A percentile compares a stretch with the other conserved stretches of the same genome.
phyloP scores from a whole-genome alignment of 2,329 filamentous ascomycete genomes.

The Phaeoacremonium minimum region DNA sequence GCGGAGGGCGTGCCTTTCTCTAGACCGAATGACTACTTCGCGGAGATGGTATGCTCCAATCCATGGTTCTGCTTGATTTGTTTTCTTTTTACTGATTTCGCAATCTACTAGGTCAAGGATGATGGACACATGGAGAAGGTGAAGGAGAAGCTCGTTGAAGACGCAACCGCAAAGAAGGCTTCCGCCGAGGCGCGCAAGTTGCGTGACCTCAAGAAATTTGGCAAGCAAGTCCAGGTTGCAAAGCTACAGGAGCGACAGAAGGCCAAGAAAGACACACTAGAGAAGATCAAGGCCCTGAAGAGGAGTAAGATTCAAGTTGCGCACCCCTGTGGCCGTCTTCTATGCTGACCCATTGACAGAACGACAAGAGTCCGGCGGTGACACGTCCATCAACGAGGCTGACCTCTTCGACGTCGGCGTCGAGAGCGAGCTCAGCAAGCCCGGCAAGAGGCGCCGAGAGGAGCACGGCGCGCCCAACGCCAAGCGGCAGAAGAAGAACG shows the following conservation, averaged over 20 bases:
- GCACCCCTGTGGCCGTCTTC: slow-evolving; percentile 1
- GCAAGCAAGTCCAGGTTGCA: slow-evolving; percentile 94
- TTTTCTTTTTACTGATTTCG: too few species aligned
- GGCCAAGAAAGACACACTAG: slow-evolving; percentile 86
- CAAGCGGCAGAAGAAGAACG: slow-evolving; percentile 91
- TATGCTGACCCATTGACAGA: slow-evolving; percentile 49
- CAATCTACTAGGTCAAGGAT: too few species aligned
- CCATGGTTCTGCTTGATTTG: too few species aligned
- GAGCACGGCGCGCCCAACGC: slow-evolving; percentile 40
- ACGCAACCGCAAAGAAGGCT: slow-evolving; percentile 89
- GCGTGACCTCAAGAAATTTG: slow-evolving; percentile 97
- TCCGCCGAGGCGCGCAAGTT: slow-evolving; percentile 85
- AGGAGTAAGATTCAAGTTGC: slow-evolving; percentile 67
- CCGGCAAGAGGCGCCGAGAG: slow-evolving; percentile 31
- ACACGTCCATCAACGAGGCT: slow-evolving; percentile 67
- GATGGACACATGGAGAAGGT: slow-evolving; percentile 98
- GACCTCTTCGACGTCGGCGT: slow-evolving; percentile 90
- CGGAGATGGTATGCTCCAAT: too few species aligned
- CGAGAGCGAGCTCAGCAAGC: slow-evolving; percentile 58
- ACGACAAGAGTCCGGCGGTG: slow-evolving; percentile 67
- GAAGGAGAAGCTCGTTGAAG: slow-evolving; percentile 87
- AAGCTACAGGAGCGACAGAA: slow-evolving; percentile 93
- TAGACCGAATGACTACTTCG: slow-evolving; percentile 91
- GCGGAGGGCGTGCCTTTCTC: slow-evolving; percentile 83
- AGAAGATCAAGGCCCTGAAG: slow-evolving; percentile 94